Evolutionary conservation across 768 basidiomycete genomes (phyloP), one percentile per base, ranked within the genome.

Genomic region (Lentinula edodes): DNA sequence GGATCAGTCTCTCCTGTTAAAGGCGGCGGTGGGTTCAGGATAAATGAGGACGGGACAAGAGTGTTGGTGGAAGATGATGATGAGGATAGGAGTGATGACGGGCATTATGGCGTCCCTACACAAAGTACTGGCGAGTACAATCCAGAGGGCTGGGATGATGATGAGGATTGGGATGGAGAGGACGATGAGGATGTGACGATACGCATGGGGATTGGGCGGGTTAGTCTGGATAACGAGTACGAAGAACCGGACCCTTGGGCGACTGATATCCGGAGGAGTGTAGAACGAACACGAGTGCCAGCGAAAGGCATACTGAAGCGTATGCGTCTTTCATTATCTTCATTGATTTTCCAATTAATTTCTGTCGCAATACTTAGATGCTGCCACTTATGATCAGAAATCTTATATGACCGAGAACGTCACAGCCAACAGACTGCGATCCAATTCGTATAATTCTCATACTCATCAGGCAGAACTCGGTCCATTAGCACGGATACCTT

Each of bases 271-370:
- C 84, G 93, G 66, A 75, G 90, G 67, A 89, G 88, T 70, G 66
- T 88, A 32, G 88, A 95, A 78, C 76, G 84, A 73, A 75, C 80
- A 42, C 76, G 83, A 66, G 68, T 75, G 64, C 94, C 93, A 3
- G 75, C 85, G 34, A 91, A 82, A 72, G 93, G 96, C 20, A 98
- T 99, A 61, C 75, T 99, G 64, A 99, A 98, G 79, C 74, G 92
- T 92, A 73, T 71, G 88, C 48, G 34, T 34, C 18, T 13, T 59
- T 10, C 28, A n/a, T 28, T 35, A 61, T 58, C 10, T 23, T 55
- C 52, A 58, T 59, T 15, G 5, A 23, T 51, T 48, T 5, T 54
- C 1, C 28, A 4, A 28, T 28, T 28, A 43, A 51, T 38, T 12
- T 20, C 32, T 8, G 52, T 41, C 23, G 39, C 32, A 23, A 56